Evolutionary conservation across 139 green algal species (phyloP).

Genomic region (Pleodorina starrii): DNA sequence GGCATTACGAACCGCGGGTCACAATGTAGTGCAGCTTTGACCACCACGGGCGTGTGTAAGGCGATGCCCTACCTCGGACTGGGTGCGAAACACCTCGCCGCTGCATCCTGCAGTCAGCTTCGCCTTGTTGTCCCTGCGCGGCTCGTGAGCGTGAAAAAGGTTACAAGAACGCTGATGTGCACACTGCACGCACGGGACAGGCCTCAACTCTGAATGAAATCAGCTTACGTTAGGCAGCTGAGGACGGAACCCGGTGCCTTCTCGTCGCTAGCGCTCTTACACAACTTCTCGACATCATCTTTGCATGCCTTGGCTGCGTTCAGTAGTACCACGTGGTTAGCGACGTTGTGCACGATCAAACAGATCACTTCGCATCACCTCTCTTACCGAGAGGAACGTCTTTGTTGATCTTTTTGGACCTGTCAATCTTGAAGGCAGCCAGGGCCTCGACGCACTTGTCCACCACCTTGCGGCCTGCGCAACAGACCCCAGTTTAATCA

Average conservation of each 20-base stretch:
- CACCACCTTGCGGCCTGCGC: constrained; percentile 65
- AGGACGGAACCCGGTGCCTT: constrained; percentile 62
- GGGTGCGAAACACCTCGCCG: constrained; percentile 67
- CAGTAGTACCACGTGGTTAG: background rate
- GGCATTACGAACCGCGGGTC: background rate
- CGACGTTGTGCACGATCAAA: background rate
- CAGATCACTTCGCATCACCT: background rate
- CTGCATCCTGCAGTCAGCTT: constrained; percentile 69
- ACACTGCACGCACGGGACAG: too few relatives aligned
- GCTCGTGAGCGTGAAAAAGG: background rate
- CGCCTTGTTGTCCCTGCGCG: constrained; percentile 63
- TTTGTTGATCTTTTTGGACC: constrained; percentile 83
- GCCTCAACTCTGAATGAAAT: background rate
- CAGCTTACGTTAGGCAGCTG: constrained; percentile 71
- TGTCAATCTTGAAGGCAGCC: constrained; percentile 65
- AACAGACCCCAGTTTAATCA: background rate
- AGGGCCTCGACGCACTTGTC: constrained; percentile 61
- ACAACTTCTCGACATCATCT: constrained; percentile 78
- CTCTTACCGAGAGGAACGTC: constrained; percentile 79
- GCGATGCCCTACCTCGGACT: constrained; percentile 63
- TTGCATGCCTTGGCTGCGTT: constrained; percentile 75
- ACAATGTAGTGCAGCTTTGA: too few relatives aligned
- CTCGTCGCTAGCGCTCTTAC: constrained; percentile 60
- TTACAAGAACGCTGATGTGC: background rate
- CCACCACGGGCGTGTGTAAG: background rate